Evolutionary conservation across 2,329 filamentous ascomycete genomes (phyloP), one percentile per base, ranked within the genome.

Genomic region (Ophiobolus disseminans): DNA sequence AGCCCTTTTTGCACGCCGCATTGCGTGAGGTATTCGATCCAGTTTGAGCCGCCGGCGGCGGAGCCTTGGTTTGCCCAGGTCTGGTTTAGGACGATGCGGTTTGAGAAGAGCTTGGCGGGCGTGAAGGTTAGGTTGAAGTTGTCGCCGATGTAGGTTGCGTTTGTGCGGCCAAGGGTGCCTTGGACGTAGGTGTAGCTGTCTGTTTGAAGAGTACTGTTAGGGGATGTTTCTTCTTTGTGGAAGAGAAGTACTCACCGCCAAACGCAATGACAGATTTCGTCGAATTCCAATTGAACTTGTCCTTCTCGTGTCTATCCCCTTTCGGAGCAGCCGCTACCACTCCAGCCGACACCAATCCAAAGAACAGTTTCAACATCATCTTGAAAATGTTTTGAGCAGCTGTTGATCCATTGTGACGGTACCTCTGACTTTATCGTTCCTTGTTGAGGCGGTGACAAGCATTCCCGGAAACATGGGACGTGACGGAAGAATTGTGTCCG

Each of bases 91-190:
- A 82, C 75, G 48, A 83, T 83, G 48, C 73, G 66, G 57, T 81
- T 70, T 1, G 66, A 67, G 11, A 82, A 69, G 0, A 83, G 72
- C 11, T 76, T 64, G 6, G 71, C 44, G 0, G 76, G 65, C 0
- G 76, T 75, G 56, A 77, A 83, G 20, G 73, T 66, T 23, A 77
- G 74, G 47, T 81, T 70, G n/a, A 78, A 66, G 11, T 38, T 38
- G 52, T 81, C 78, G n/a, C 79, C 80, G 36, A 84, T 82, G 66
- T 82, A 84, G 45, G 76, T 80, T 57, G 73, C 82, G 49, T 82
- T 79, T 43, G 76, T 68, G 23, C 70, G 75, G 3, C 81, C 81
- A n/a, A 74, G 63, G 0, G 77, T 78, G 8, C 81, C 82, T 69
- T 83, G 80, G 0, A 82, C 74, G 45, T 76, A 84, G 1, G 80